Evolutionary conservation across 2,329 filamentous ascomycete genomes (phyloP).

Genomic region (Lasiodiplodia theobromae): DNA sequence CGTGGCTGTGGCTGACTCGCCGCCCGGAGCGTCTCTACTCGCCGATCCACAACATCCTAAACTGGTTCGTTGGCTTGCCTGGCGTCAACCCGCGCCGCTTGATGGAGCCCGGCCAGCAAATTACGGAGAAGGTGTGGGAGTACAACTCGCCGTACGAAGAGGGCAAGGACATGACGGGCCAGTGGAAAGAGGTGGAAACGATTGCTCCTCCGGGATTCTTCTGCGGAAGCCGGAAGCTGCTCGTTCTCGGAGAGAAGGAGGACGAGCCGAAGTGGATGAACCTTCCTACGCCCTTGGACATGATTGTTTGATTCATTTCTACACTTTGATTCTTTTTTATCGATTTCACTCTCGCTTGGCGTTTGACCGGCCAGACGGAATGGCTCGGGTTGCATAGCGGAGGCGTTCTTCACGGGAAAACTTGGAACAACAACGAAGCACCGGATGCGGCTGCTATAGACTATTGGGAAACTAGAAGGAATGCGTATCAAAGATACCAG

Average conservation of each 20-base stretch:
- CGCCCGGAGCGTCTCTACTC: constrained; percentile 72
- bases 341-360: constrained; percentile 9
- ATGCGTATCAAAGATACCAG: constrained; percentile 12
- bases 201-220: constrained; percentile 64
- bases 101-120: constrained; percentile 64
- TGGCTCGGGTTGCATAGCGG: constrained; percentile 11
- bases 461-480: neutral
- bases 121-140: constrained; percentile 62
- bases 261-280: constrained; percentile 44
- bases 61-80: constrained; percentile 63
- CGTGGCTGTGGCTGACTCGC: constrained; percentile 65
- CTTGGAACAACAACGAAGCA: constrained; percentile 5
- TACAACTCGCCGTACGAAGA: constrained; percentile 46
- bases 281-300: constrained; percentile 37
- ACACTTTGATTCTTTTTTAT: neutral
- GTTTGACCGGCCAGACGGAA: constrained; percentile 10
- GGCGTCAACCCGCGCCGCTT: constrained; percentile 66
- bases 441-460: neutral
- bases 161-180: constrained; percentile 38
- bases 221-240: constrained; percentile 63
- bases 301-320: neutral
- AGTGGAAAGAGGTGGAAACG: constrained; percentile 55
- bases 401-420: constrained; percentile 8
- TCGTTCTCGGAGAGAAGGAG: constrained; percentile 52
- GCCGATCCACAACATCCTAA: constrained; percentile 65